Evolutionary conservation across 2,329 filamentous ascomycete genomes (phyloP), one percentile per base, ranked within the genome.

Genomic region (Hypoxylon sp.): DNA sequence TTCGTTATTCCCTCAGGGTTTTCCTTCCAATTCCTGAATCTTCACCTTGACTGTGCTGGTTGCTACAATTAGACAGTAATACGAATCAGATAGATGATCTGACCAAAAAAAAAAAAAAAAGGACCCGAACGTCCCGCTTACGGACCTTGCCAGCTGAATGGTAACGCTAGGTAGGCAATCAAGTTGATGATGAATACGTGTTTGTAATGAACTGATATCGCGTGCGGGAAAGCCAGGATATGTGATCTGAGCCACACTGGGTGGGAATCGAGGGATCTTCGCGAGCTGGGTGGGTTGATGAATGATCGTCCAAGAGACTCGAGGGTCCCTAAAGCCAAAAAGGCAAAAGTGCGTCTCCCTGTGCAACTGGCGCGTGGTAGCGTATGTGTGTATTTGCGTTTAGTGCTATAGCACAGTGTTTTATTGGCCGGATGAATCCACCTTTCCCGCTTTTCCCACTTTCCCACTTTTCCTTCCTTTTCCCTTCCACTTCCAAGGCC

Each of bases 381-480:
- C 21, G 44, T 48, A 39, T 29, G n/a, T 29, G 46, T 21, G 4
- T 48, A 29, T 29, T 48, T 48, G 46, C 11, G 53, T 62, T 24
- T 24, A 61, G 37, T 52, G 32, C 50, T 31, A 46, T 48, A 15
- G 7, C 44, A 17, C 42, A 11, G 17, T n/a, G 17, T 48, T 17
- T 55, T 15, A 71, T 71, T 71, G 69, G 69, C 47, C 35, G 67
- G 69, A 56, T 63, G 64, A 71, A 69, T 69, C 67, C 67, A 69
- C 61, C 60, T 67, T 53, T 62, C 56, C 66, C 66, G 55, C 42
- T 42, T 66, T 72, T 62, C 68, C 68, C 68, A 67, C 65, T 60
- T 64, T 69, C 65, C 53, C 58, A 62, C 62, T 62, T 67, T 62
- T 67, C 35, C 50, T 54, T 58, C 42, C 46, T 58, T 67, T 60